Base-by-base conservation (phyloP, 2,329 filamentous ascomycete species). In the Penicillium sp. region DNA sequence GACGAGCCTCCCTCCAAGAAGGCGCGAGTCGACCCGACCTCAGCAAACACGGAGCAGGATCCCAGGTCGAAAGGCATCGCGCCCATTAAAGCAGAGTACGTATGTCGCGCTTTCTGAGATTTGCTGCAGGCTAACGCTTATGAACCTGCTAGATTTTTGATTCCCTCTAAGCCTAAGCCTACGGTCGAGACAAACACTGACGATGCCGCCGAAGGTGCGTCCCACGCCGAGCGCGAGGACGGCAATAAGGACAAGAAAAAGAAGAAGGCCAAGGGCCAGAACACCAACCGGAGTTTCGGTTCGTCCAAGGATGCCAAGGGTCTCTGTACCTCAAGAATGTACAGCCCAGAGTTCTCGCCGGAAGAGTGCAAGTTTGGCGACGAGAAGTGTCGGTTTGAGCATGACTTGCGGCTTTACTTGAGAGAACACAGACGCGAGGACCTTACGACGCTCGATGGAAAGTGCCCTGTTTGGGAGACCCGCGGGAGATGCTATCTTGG, bases 371-470 rank as follows among this genome's bases (percentile, higher is more conserved):
- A 77, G 44, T 95, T 86, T 63, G 92, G 89, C 24, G 35, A 38
- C 35, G 86, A 90, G 28, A 84, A 83, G 55, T 99, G 94, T 77
- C 89, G 85, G 59, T 84, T 87, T 60, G 84, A 86, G 63, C 94
- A 99, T 67, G 84, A 96, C 64, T 75, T 99, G 41, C 85, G 94
- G 56, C 86, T 85, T 67, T 99, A 99, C 67, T 76, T 99, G 44
- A 82, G 81, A 28, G 84, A 94, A 50, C 88, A 91, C 55, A 92
- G 92, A 59, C 84, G 90, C 40, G 84, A 84, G 54, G 90, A 97
- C 65, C 78, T 96, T 35, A 80, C 81, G 5, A 90, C 88, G 0
- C 87, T 95, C 63, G 80, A 79, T 38, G 88, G 89, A 6, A 79
- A 87, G 55, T 99, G 94, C 66, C 92, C 92, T 0, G 81, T 95